These are phyloP conservation scores for Aspergillus sp. DNA, from an alignment of 2,329 filamentous ascomycete species.

Conservation along the genomic window DNA sequence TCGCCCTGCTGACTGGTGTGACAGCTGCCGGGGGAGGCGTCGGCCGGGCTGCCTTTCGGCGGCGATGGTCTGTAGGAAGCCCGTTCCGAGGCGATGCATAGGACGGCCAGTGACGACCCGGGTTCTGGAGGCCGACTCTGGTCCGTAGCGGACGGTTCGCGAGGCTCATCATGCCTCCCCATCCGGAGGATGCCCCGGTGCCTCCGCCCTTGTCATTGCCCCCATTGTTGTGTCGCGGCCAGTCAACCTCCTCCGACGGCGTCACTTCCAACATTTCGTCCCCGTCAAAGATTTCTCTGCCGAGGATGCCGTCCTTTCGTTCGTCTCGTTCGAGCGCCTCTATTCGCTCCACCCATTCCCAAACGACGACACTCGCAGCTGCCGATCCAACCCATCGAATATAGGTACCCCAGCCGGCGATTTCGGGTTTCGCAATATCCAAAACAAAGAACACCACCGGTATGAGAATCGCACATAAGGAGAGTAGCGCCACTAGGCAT, in stretches of 20 bases:
- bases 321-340: conserved; percentile 90
- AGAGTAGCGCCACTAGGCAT: conserved; percentile 73
- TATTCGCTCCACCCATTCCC: conserved; percentile 97
- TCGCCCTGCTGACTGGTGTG: conserved; percentile 59
- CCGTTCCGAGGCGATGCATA: conserved; percentile 14
- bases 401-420: conserved; percentile 92
- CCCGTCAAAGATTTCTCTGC: conserved; percentile 87
- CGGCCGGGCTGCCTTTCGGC: conserved; percentile 24
- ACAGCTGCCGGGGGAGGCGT: conserved; percentile 49
- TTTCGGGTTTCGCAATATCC: conserved; percentile 80
- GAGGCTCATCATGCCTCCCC: conserved; percentile 38
- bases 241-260: conserved; percentile 57
- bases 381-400: conserved; percentile 95
- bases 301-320: conserved; percentile 88
- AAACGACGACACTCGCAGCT: conserved; percentile 92
- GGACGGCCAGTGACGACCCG: conserved; percentile 17
- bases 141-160: conserved; percentile 37
- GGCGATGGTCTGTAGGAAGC: conserved; percentile 11
- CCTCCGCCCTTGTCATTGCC: conserved; percentile 41
- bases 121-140: conserved; percentile 27
- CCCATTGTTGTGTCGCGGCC: conserved; percentile 34
- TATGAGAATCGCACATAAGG: conserved; percentile 77
- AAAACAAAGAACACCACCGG: conserved; percentile 92
- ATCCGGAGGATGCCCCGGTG: conserved; percentile 35
- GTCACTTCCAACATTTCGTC: conserved; percentile 83